Base-by-base conservation (phyloP, 2,329 filamentous ascomycete species). In the Lecanoromycetidae sp. region DNA sequence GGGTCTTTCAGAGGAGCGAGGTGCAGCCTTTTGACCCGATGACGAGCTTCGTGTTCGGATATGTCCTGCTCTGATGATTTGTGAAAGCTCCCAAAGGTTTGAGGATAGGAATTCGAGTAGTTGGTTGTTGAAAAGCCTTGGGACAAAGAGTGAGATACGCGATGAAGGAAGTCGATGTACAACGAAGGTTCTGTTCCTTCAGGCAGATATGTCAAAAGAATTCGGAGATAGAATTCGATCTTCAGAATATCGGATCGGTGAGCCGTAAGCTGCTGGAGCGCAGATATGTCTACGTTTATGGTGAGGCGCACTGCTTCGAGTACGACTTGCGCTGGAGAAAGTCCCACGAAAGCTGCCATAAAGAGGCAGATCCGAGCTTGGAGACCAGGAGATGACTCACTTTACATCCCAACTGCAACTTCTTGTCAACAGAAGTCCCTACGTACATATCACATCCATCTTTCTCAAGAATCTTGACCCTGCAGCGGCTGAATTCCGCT, bases 121-220 rank as follows among this genome's bases (percentile, higher is more conserved):
- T 9, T 22, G 25, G 23, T 7, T 33, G 8, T 15, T 15, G 13
- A 13, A 23, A 27, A 47, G 37, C 44, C 77, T 71, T n/a, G n/a
- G n/a, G n/a, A n/a, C n/a, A n/a, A n/a, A n/a, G n/a, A n/a, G n/a
- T n/a, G n/a, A n/a, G n/a, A n/a, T n/a, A n/a, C n/a, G n/a, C n/a
- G n/a, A 55, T 74, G 63, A 15, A 87, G 58, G 2, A 63, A 57
- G 53, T 77, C 71, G 15, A 77, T 59, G 10, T 60, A 52, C 2
- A 60, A 61, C n/a, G 64, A 64, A 4, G 85, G 78, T 4, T 75
- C 74, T 4, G 78, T 59, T 35, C 75, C 80, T 62, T 90, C 84
- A 22, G 87, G 86, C 1, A 93, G 71, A 59, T 82, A 85, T 17
- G 81, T 85, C 37, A 93, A 72, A 19, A 93, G 66, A 44, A 82